phyloP scores from a whole-genome alignment of 345 rosid genomes.

The Sapria himalayana region DNA sequence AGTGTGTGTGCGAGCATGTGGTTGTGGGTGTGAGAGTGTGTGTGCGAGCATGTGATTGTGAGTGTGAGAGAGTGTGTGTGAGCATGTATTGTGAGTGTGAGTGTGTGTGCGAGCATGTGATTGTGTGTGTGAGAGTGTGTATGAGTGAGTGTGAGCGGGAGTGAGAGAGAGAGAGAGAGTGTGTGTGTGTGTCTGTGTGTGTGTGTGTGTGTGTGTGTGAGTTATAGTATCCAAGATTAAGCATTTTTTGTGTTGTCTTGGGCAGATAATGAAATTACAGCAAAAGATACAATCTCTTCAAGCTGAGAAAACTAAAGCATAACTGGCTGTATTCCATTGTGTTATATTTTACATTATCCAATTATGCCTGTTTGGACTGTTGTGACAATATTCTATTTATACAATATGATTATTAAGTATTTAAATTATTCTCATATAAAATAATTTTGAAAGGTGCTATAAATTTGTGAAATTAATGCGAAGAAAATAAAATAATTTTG shows the following conservation, averaged over 20 bases:
- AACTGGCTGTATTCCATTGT: slow-evolving; percentile 17
- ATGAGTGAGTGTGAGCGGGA: neutral
- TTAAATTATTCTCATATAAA: too few relatives aligned
- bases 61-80: neutral
- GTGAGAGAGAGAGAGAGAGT: neutral
- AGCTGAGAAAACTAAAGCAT: slow-evolving; percentile 77
- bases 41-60: neutral
- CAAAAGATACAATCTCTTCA: slow-evolving; percentile 73
- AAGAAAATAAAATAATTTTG: too few relatives aligned
- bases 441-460: too few relatives aligned
- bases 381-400: too few relatives aligned
- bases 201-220: neutral
- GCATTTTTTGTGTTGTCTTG: neutral
- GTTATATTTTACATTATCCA: too few relatives aligned
- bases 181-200: neutral
- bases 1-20: neutral
- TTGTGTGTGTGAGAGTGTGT: neutral
- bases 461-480: too few relatives aligned
- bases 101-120: neutral
- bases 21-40: neutral
- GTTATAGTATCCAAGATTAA: neutral
- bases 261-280: slow-evolving; percentile 60
- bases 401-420: too few relatives aligned
- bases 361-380: too few relatives aligned
- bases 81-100: neutral